Evolutionary conservation across 2,329 filamentous ascomycete species (phyloP).

Genomic region (Xylariaceae sp.): DNA sequence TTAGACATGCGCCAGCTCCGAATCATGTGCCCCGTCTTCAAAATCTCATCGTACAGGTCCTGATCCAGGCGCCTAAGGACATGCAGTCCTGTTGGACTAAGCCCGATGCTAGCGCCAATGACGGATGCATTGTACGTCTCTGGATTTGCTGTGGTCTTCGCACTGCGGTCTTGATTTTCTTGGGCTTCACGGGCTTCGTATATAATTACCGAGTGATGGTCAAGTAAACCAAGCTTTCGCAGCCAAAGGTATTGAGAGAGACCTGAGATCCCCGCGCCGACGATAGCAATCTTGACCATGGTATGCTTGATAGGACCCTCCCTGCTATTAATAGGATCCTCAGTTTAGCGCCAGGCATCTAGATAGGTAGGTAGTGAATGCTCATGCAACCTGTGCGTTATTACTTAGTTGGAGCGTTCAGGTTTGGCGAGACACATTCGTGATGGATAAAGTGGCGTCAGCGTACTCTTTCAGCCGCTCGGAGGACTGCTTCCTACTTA

Average conservation of each 20-base stretch:
- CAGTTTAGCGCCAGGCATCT: background rate
- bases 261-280: slow-evolving; percentile 15
- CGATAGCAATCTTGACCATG: slow-evolving; percentile 14
- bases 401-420: too few relatives aligned
- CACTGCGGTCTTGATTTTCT: background rate
- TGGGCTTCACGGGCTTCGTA: slow-evolving; percentile 13
- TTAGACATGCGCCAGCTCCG: slow-evolving; percentile 15
- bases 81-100: slow-evolving; percentile 10
- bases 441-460: too few relatives aligned
- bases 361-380: background rate
- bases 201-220: slow-evolving; percentile 6
- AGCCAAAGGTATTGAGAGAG: slow-evolving; percentile 13
- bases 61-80: slow-evolving; percentile 9
- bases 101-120: slow-evolving; percentile 13
- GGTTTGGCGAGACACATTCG: too few relatives aligned
- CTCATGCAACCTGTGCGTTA: background rate
- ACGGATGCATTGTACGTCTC: slow-evolving; percentile 15
- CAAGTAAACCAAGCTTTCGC: slow-evolving; percentile 10
- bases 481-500: too few relatives aligned
- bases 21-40: slow-evolving; percentile 14
- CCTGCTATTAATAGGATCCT: background rate
- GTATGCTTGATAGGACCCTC: background rate
- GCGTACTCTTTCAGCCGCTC: too few relatives aligned
- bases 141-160: background rate
- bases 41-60: slow-evolving; percentile 8